Conservation (phyloP, 305 asterid genomes). For the Fraxinus nigra region DNA sequence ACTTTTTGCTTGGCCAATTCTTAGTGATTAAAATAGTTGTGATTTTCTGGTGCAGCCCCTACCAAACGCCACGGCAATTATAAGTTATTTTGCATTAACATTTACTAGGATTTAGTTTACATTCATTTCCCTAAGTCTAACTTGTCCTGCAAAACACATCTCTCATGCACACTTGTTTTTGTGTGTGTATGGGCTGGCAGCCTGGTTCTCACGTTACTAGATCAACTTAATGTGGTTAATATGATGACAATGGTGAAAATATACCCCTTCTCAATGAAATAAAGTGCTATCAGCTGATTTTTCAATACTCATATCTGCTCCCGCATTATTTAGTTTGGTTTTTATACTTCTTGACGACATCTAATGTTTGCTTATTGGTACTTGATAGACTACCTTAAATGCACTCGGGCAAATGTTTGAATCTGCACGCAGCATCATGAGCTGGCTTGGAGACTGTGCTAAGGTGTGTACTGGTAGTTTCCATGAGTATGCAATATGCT, state of each 20-base stretch:
- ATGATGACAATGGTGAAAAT: neutral
- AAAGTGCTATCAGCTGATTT: neutral
- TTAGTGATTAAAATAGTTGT: conserved; percentile 2
- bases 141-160: neutral
- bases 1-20: conserved; percentile 16
- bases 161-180: neutral
- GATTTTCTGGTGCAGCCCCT: conserved; percentile 12
- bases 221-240: conserved; percentile 4
- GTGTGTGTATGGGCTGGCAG: neutral
- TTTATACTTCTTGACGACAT: conserved; percentile 10
- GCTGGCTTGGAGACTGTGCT: conserved; percentile 88
- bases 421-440: conserved; percentile 81
- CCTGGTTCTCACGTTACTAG: neutral
- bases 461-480: conserved; percentile 48
- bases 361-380: conserved; percentile 24
- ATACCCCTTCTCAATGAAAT: neutral
- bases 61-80: neutral
- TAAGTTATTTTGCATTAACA: neutral
- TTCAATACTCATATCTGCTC: conserved; percentile 2
- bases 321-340: conserved; percentile 10
- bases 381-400: conserved; percentile 61
- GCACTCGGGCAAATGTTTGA: conserved; percentile 83
- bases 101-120: neutral
- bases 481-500: neutral
- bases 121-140: neutral